Evolutionary conservation across 768 basidiomycete genomes (phyloP), one percentile per base, ranked within the genome.

Genomic region (Sporobolomyces roseus): DNA sequence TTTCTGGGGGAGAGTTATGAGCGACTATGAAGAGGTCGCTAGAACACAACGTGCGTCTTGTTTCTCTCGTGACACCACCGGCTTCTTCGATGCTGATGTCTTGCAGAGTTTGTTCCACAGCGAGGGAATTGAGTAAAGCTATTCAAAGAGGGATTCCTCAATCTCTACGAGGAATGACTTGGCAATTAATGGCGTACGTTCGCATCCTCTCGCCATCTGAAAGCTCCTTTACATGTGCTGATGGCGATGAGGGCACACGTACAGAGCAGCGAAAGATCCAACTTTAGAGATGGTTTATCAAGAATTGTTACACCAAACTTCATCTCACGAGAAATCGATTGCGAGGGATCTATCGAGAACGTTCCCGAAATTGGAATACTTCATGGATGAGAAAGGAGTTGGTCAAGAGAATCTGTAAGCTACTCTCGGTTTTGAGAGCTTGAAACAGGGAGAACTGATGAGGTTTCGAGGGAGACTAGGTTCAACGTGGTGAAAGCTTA

Each of bases 401-500:
- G 96, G 96, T 3, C 93, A 98, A 78, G 94, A 97, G 79, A 93
- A 94, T 76, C 79, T 99, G 41, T 68, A 54, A 46, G 70, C 23
- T 33, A 2, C n/a, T n/a, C n/a, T n/a, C n/a, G n/a, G n/a, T n/a
- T n/a, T n/a, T n/a, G 38, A 41, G 38, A 9, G 17, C 38, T 41
- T 9, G 10, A 41, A 41, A 41, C 33, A 54, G 50, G 7, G 14
- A 35, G 32, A 33, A 35, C 14, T 54, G 52, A 33, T 35, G 53
- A 55, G 17, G 33, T n/a, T 33, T 4, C 5, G 8, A n/a, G 16
- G 4, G 4, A 48, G 19, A 41, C n/a, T 16, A 72, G 71, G 14
- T 97, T 97, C 81, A 98, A 97, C 77, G 93, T 99, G 41, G 83
- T 97, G 36, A 98, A 98, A 78, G 96, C 96, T 14, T 99, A 98